phyloP scores from a whole-genome alignment of 2,329 filamentous ascomycete genomes.

The Colletotrichum truncatum region DNA sequence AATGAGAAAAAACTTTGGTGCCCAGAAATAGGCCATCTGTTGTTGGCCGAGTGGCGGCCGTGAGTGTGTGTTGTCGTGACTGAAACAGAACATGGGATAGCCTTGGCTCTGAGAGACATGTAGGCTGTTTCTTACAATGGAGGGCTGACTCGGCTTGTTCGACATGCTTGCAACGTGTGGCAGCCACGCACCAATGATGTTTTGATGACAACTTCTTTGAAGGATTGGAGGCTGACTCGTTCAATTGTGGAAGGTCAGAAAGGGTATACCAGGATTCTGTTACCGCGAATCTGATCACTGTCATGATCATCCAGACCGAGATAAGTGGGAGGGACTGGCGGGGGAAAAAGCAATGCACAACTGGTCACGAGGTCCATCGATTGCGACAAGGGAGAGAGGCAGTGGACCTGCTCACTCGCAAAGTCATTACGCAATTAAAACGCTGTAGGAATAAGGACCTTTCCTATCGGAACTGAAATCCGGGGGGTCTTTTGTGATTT shows the following conservation, averaged over 20 bases:
- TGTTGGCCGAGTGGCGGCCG: background rate
- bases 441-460: background rate
- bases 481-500: no score
- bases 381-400: conserved; percentile 18
- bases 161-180: background rate
- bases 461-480: background rate
- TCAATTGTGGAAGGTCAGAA: background rate
- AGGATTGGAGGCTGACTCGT: conserved; percentile 7
- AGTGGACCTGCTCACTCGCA: background rate
- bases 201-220: background rate
- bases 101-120: background rate
- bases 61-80: background rate
- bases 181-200: background rate
- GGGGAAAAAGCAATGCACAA: conserved; percentile 5
- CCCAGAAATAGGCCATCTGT: background rate
- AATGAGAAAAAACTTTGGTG: conserved; percentile 1
- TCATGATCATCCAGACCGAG: background rate
- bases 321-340: background rate
- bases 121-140: background rate
- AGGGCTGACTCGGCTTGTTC: conserved; percentile 2
- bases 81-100: conserved; percentile 19
- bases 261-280: background rate
- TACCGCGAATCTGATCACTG: background rate
- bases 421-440: conserved; percentile 5
- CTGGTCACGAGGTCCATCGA: conserved; percentile 13